These are phyloP conservation scores for Isochrysis galbana DNA, from an alignment of 78 protist species.

Conservation along the genomic window DNA sequence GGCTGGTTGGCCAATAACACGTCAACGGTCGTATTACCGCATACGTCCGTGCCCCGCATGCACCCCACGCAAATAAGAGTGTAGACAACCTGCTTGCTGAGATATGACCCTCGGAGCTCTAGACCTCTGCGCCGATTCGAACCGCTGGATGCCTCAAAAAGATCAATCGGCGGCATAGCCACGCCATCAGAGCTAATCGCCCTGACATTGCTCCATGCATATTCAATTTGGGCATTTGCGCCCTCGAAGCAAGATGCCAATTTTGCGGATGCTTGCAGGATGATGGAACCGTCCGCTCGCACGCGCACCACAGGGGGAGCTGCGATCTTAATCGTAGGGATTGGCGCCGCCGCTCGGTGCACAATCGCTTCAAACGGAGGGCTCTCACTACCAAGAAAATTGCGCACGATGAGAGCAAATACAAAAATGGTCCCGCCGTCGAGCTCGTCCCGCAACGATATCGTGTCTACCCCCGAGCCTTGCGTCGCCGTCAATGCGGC, in stretches of 20 bases:
- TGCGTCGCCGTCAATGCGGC: not conserved
- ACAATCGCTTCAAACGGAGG: no score
- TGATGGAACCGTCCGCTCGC: not conserved
- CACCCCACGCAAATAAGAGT: not conserved
- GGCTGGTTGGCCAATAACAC: not conserved
- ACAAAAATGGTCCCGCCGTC: not conserved
- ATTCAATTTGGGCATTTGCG: not conserved
- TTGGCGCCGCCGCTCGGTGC: not conserved
- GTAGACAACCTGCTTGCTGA: not conserved
- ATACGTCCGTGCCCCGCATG: no score
- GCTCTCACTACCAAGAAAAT: not conserved
- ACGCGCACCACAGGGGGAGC: not conserved
- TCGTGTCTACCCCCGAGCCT: not conserved
- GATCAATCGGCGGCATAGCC: not conserved
- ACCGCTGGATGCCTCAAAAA: not conserved
- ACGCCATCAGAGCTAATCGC: not conserved
- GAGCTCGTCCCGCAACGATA: not conserved
- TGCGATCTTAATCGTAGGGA: not conserved
- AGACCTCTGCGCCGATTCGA: not conserved
- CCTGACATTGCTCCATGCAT: not conserved
- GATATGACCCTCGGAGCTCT: not conserved
- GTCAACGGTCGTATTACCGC: not conserved
- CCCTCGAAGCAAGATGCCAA: not conserved
- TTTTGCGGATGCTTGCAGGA: not conserved
- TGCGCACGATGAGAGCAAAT: not conserved